A percentile compares a stretch with the other conserved stretches of the same genome.
phyloP scores from a whole-genome alignment of 768 basidiomycete genomes.

The Auriculariales sp. region DNA sequence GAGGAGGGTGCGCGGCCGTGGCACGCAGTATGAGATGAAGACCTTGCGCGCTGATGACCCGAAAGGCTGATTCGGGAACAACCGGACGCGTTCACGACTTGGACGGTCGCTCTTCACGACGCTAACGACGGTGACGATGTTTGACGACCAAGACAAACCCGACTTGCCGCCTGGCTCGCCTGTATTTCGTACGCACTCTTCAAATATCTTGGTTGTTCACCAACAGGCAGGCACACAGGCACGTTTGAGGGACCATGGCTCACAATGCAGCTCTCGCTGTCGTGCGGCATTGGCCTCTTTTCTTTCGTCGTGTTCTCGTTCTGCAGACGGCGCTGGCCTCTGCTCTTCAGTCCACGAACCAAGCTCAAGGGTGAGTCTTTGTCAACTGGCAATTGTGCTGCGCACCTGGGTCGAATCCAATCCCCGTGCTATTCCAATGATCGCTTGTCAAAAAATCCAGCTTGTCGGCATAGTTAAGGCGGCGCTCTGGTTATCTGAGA shows the following conservation, averaged over 20 bases:
- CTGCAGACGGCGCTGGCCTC: conserved; percentile 73
- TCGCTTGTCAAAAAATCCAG: no score
- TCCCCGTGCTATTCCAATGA: no score
- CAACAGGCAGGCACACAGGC: conserved; percentile 23
- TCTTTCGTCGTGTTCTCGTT: conserved; percentile 86
- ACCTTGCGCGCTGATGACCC: no score
- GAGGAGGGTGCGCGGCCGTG: no score
- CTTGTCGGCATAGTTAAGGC: no score
- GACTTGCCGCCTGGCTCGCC: neutral
- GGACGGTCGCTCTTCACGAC: no score
- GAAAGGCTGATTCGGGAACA: no score
- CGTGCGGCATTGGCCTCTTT: conserved; percentile 56
- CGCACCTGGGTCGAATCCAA: no score
- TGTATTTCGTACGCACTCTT: neutral
- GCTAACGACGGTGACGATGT: neutral
- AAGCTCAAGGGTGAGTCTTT: conserved; percentile 71
- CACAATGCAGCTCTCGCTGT: conserved; percentile 73
- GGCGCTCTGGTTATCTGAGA: no score
- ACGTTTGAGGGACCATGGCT: conserved; percentile 94
- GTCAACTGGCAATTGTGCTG: no score
- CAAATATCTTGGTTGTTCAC: neutral
- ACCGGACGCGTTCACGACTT: no score
- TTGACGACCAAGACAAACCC: neutral
- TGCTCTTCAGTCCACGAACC: conserved; percentile 84
- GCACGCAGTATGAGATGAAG: no score